Conservation (phyloP, 2,329 filamentous ascomycete species). For the Ophiosphaerella korrae region DNA sequence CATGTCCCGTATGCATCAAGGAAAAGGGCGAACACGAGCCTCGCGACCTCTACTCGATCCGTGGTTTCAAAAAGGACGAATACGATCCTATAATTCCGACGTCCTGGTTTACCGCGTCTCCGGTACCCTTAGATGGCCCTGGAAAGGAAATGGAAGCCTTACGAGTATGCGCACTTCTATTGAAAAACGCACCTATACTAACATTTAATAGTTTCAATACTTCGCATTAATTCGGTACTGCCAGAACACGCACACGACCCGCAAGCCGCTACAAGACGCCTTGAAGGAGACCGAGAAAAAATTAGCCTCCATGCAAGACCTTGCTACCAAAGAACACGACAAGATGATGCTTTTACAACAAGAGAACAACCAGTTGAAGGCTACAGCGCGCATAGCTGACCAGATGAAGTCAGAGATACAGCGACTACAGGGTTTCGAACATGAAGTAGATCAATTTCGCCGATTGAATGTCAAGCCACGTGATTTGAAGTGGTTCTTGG, state of each 20-base stretch:
- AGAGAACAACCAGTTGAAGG: slow-evolving; percentile 23
- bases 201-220: slow-evolving; percentile 54
- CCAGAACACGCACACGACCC: slow-evolving; percentile 24
- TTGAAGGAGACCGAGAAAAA: slow-evolving; percentile 27
- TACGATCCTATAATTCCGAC: slow-evolving; percentile 52
- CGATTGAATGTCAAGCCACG: slow-evolving; percentile 19
- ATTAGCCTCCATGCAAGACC: slow-evolving; percentile 34
- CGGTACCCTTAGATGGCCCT: slow-evolving; percentile 46
- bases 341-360: slow-evolving; percentile 33
- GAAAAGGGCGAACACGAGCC: slow-evolving; percentile 42
- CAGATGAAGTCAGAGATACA: slow-evolving; percentile 18
- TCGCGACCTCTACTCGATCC: slow-evolving; percentile 52
- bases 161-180: slow-evolving; percentile 38
- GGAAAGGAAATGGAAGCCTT: slow-evolving; percentile 50
- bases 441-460: slow-evolving; percentile 24
- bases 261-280: slow-evolving; percentile 21
- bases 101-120: slow-evolving; percentile 52
- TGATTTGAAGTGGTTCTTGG: slow-evolving; percentile 26
- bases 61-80: slow-evolving; percentile 49
- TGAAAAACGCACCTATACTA: slow-evolving; percentile 4
- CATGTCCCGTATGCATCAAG: slow-evolving; percentile 53
- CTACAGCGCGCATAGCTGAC: slow-evolving; percentile 12
- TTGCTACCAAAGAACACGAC: slow-evolving; percentile 43
- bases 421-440: slow-evolving; percentile 23
- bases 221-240: slow-evolving; percentile 35